phyloP scores from a whole-genome alignment of 2,329 filamentous ascomycete genomes.

The Fusarium coicis region DNA sequence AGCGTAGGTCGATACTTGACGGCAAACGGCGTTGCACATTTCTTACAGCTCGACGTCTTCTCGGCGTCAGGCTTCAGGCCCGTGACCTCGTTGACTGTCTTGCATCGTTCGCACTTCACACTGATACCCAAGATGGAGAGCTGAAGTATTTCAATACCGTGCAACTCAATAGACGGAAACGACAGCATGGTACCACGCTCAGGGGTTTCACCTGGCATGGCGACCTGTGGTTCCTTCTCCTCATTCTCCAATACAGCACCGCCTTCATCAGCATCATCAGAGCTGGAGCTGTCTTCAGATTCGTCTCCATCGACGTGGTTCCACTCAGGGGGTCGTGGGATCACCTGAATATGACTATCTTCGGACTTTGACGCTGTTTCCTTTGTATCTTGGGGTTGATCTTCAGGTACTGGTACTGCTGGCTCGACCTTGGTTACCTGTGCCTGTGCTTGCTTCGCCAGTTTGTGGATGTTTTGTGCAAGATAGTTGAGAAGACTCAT shows the following conservation, averaged over 20 bases:
- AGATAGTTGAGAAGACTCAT: slow-evolving; percentile 82
- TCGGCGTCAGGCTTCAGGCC: slow-evolving; percentile 68
- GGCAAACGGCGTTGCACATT: slow-evolving; percentile 65
- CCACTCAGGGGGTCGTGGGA: slow-evolving; percentile 85
- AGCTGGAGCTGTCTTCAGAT: slow-evolving; percentile 60
- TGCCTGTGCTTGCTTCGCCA: slow-evolving; percentile 69
- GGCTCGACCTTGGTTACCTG: slow-evolving; percentile 49
- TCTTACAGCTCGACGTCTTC: slow-evolving; percentile 66
- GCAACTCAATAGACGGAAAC: slow-evolving; percentile 80
- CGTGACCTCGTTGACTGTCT: slow-evolving; percentile 75
- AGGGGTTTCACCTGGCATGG: slow-evolving; percentile 44
- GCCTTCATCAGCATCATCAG: slow-evolving; percentile 55
- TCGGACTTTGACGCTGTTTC: slow-evolving; percentile 38
- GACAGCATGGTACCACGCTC: slow-evolving; percentile 81
- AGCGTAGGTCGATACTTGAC: slow-evolving; percentile 73
- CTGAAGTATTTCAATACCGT: slow-evolving; percentile 81
- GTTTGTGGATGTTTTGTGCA: slow-evolving; percentile 73
- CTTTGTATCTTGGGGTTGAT: not conserved
- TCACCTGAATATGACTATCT: slow-evolving; percentile 75
- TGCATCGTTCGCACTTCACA: slow-evolving; percentile 83
- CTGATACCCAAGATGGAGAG: slow-evolving; percentile 73
- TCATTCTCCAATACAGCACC: slow-evolving; percentile 53
- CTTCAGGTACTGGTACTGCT: slow-evolving; percentile 17
- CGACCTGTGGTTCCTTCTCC: slow-evolving; percentile 31
- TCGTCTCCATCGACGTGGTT: slow-evolving; percentile 56